Evolutionary conservation across 768 basidiomycete species (phyloP).

Genomic region (Lentinula lateritia): DNA sequence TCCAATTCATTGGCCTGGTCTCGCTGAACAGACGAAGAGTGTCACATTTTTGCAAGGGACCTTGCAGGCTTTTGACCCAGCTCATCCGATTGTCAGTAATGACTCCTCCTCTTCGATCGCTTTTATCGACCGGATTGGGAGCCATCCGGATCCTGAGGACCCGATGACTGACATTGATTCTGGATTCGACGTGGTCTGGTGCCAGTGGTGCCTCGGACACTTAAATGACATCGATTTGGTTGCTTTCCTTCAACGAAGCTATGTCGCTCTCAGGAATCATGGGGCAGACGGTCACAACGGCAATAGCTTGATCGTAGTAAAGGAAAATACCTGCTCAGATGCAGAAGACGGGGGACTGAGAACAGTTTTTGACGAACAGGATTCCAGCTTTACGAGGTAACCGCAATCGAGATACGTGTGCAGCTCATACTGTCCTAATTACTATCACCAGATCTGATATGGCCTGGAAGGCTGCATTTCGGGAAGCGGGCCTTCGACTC

Average conservation of each 20-base stretch:
- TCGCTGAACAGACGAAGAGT: conserved; percentile 57
- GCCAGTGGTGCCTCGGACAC: conserved; percentile 96
- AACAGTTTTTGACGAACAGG: conserved; percentile 72
- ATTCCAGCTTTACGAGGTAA: conserved; percentile 88
- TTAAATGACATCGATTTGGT: conserved; percentile 74
- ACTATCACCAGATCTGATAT: conserved; percentile 60
- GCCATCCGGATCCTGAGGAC: conserved; percentile 33
- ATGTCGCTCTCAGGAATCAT: conserved; percentile 49
- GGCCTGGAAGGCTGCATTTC: conserved; percentile 76
- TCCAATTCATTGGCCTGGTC: conserved; percentile 53
- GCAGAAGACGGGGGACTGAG: conserved; percentile 38
- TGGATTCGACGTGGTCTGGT: conserved; percentile 90
- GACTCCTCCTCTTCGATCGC: conserved; percentile 21
- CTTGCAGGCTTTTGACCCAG: conserved; percentile 78
- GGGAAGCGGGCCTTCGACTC: conserved; percentile 64
- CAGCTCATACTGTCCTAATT: neutral
- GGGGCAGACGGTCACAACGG: conserved; percentile 24
- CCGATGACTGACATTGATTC: conserved; percentile 34
- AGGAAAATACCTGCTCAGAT: conserved; percentile 85
- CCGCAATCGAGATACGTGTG: neutral
- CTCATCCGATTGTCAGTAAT: conserved; percentile 27
- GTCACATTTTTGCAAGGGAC: conserved; percentile 78
- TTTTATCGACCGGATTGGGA: conserved; percentile 65
- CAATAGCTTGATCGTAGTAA: conserved; percentile 73
- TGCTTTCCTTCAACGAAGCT: conserved; percentile 63